Base-by-base conservation (phyloP, 1,139 yeast genomes). In the Yamadazyma jaroonii region DNA sequence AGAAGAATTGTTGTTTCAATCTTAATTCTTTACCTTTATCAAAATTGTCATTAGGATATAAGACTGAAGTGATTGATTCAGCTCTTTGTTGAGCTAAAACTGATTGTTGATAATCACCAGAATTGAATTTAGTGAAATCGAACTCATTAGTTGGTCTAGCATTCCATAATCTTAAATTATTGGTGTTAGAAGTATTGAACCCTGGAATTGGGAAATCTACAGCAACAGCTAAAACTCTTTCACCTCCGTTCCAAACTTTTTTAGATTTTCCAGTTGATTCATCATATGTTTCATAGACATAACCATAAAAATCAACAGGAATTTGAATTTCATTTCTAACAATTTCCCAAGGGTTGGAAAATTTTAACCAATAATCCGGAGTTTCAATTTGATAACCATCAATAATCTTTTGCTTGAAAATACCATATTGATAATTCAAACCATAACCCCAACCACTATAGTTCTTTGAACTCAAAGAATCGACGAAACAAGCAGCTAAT, bases 361-460 rank as follows among this genome's bases (percentile, higher is more conserved):
- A 83, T 49, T 82, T 82, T 51, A 90, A 74, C 97, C 97, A 90
- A 62, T 89, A 86, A 60, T 90, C 97, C 3, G 97, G 97, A 32
- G 86, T 74, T 62, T 90, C 97, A 32, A 89, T 94, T 64, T 90
- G 97, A 62, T 86, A 86, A 11, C 97, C 97, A 55, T 90, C 88
- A 48, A 88, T 75, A 56, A 90, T 88, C 59, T 82, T 81, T 64
- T 90, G 97, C 51, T 88, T 79, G 64, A 90, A 90, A 51, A 90
- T 90, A 61, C 96, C 97, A 58, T 89, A 89, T 62, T 88, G 90
- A 64, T 89, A 89, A 57, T 95, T 82, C 50, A 89, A 71, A 43
- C 97, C 97, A 60, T 90, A 90, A 45, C 97, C 97, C 97, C 97
- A 89, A 37, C 95, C 96, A 24, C 95, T 89, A 60, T 86, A 87